Base-by-base conservation (phyloP, 2,329 filamentous ascomycete species). In the Microcyclospora pomicola region DNA sequence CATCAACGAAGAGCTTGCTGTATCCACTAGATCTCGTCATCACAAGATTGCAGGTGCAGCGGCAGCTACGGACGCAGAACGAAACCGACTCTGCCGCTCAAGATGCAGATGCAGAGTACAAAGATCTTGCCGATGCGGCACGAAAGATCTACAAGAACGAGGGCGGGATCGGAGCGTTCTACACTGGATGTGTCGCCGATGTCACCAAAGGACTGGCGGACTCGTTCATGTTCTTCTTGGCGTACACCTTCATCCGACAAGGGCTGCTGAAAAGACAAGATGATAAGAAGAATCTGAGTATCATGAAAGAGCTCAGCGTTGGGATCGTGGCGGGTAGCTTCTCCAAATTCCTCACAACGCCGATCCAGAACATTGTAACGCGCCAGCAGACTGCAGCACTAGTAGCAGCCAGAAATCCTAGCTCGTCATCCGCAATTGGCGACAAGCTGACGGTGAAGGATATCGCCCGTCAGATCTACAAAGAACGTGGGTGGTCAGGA, bases 1-100 rank as follows among this genome's bases (percentile, higher is more conserved):
- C 82, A 12, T 71, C 88, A 42, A 82, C 85, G 9, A 88, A 87
- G 49, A 69, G 85, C 34, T 62, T 77, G 38, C 77, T 83, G 5
- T 92, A 93, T 55, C 87, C 86, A 2, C 71, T 93, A 40, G 81
- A 84, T 51, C 72, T 92, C 32, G 75, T 91, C 44, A 80, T 85
- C 39, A 86, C 85, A 16, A 75, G 85, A 19, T 70, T 93, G 34
- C 85, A 92, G 60, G 80, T 84, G 2, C 83, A 91, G 62, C 71
- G 71, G 31, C 73, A 73, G 48, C 60, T 76, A 12, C 64, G 60
- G 28, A 62, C 60, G 11, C 51, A 51, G 5, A 47, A 45, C 42
- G 45, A 63, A 34, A 51, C 53, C 10, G 47, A 51, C 3, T 52
- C 50, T 24, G 53, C 59, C 2, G 54, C 55, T n/a, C 45, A 44